phyloP scores from a whole-genome alignment of 75 land plant genomes.

The Picea glauca region DNA sequence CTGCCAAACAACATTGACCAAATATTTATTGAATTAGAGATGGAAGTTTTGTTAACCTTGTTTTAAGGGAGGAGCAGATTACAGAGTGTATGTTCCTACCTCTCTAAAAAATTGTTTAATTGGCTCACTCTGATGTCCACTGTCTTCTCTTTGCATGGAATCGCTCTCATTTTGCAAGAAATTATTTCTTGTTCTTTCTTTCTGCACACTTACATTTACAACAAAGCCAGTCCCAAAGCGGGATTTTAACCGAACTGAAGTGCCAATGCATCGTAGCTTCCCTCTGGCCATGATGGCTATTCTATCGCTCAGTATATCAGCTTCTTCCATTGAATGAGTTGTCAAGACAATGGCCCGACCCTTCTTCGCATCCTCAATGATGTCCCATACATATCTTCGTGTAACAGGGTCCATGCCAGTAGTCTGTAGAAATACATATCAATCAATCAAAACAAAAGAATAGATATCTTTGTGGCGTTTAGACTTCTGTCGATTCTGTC shows the following conservation, averaged over 20 bases:
- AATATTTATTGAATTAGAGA: not conserved
- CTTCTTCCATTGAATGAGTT: slow-evolving; percentile 42
- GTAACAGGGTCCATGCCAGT: slow-evolving; percentile 40
- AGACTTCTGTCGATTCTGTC: too few relatives aligned
- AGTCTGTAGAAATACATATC: slow-evolving; percentile 12
- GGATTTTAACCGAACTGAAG: slow-evolving; percentile 22
- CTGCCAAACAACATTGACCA: slow-evolving; percentile 7
- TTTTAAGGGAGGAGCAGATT: not conserved
- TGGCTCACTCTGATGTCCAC: slow-evolving; percentile 13
- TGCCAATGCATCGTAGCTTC: slow-evolving; percentile 22
- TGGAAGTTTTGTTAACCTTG: not conserved
- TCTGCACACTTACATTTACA: slow-evolving; percentile 13
- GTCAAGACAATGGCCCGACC: slow-evolving; percentile 27
- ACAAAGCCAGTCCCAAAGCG: slow-evolving; percentile 22
- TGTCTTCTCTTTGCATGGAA: slow-evolving; percentile 7
- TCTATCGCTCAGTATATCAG: slow-evolving; percentile 28
- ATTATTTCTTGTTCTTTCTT: slow-evolving; percentile 4
- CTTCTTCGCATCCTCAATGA: slow-evolving; percentile 22
- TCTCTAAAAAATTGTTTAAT: slow-evolving; percentile 20
- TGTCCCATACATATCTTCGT: slow-evolving; percentile 30
- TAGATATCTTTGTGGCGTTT: too few relatives aligned
- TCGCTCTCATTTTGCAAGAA: not conserved
- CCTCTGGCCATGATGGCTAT: slow-evolving; percentile 33
- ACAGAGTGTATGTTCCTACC: not conserved
- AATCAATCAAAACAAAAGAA: too few relatives aligned